phyloP scores from a whole-genome alignment of 495 filamentous ascomycete genomes.

The Aspergillus funiculosus region DNA sequence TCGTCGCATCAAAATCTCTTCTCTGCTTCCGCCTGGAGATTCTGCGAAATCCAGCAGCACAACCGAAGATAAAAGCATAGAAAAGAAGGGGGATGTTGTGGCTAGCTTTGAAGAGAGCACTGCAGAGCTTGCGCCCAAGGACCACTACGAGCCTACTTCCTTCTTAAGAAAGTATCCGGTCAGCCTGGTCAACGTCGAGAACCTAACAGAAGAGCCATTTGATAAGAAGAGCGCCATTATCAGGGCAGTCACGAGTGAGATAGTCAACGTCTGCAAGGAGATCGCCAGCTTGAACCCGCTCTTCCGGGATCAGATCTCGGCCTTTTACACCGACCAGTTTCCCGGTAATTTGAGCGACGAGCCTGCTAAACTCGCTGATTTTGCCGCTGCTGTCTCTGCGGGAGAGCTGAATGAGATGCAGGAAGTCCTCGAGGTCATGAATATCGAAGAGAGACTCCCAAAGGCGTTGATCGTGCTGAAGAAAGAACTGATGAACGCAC shows the following conservation, averaged over 20 bases:
- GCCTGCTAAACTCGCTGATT: slow-evolving; percentile 90
- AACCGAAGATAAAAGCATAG: slow-evolving; percentile 53
- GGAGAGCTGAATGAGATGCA: slow-evolving; percentile 90
- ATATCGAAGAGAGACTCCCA: slow-evolving; percentile 82
- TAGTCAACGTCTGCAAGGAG: slow-evolving; percentile 97
- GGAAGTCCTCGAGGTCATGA: slow-evolving; percentile 81
- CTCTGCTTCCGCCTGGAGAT: slow-evolving; percentile 62
- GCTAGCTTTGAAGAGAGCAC: slow-evolving; percentile 88
- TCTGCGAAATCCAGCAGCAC: slow-evolving; percentile 32
- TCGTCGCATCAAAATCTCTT: slow-evolving; percentile 83
- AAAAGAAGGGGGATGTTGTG: slow-evolving; percentile 87
- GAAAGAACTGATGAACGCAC: slow-evolving; percentile 96
- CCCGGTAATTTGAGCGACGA: slow-evolving; percentile 92
- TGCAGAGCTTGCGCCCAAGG: slow-evolving; percentile 39
- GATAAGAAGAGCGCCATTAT: slow-evolving; percentile 85
- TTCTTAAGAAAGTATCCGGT: slow-evolving; percentile 89
- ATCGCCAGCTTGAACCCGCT: slow-evolving; percentile 86
- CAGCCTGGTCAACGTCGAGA: slow-evolving; percentile 90
- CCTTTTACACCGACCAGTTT: slow-evolving; percentile 92
- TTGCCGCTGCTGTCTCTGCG: slow-evolving; percentile 88
- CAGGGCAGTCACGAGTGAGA: slow-evolving; percentile 89
- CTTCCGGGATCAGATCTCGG: slow-evolving; percentile 97
- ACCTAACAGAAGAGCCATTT: slow-evolving; percentile 77
- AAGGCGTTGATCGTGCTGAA: slow-evolving; percentile 90
- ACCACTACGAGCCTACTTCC: slow-evolving; percentile 77